phyloP scores from a whole-genome alignment of 805 yeast genomes.

The Saturnispora ahearnii region DNA sequence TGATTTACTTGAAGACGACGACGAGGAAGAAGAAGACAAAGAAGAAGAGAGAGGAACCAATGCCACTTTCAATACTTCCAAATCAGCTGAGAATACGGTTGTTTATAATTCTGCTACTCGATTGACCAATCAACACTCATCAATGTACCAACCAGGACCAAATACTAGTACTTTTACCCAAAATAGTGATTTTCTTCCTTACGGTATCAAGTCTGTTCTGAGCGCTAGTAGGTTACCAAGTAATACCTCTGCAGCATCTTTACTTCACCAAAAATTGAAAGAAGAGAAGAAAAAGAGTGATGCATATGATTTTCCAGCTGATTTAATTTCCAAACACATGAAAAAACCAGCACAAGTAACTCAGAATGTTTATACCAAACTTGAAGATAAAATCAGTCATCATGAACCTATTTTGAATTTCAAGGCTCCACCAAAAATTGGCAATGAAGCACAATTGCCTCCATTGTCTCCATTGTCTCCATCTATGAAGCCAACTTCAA shows the following conservation, averaged over 20 bases:
- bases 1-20: slow-evolving; percentile 26
- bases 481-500: not conserved
- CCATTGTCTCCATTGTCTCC: not conserved
- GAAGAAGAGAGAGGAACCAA: not conserved
- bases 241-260: slow-evolving; percentile 2
- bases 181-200: not conserved
- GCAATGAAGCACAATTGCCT: not conserved
- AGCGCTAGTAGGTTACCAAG: not conserved
- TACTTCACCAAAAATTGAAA: slow-evolving; percentile 12
- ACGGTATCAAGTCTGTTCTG: slow-evolving; percentile 5
- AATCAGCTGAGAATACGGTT: not conserved
- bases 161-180: not conserved
- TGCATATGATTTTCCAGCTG: slow-evolving; percentile 68
- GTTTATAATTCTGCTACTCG: not conserved
- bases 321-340: slow-evolving; percentile 34
- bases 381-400: slow-evolving; percentile 15
- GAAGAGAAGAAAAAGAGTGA: slow-evolving; percentile 52
- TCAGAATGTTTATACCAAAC: slow-evolving; percentile 22
- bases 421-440: not conserved
- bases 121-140: not conserved
- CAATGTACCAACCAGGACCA: not conserved
- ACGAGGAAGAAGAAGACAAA: slow-evolving; percentile 5
- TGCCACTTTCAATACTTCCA: not conserved
- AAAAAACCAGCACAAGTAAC: slow-evolving; percentile 32
- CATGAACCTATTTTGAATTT: slow-evolving; percentile 7